Percentiles rank a stretch among this genome's conserved stretches.
Evolutionary conservation across 257 asterid species (phyloP).

Genomic region (Solanum chilense): DNA sequence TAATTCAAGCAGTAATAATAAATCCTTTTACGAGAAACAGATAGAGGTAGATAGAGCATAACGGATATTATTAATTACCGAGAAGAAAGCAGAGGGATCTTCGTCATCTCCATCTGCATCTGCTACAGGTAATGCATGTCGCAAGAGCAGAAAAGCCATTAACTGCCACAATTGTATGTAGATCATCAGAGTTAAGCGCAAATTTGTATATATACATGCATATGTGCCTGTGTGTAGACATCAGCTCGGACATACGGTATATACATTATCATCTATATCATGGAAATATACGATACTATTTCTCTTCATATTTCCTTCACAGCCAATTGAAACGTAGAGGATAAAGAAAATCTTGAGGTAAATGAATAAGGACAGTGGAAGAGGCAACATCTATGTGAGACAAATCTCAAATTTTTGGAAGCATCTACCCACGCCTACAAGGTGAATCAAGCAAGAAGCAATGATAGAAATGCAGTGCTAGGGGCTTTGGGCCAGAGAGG

Average conservation of each 20-base stretch:
- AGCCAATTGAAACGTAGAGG: neutral
- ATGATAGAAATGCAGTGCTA: neutral
- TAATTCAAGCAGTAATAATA: neutral
- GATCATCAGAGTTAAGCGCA: neutral
- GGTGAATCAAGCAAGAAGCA: neutral
- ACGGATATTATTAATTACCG: slow-evolving; percentile 83
- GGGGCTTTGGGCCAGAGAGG: neutral
- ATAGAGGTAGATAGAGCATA: slow-evolving; percentile 62
- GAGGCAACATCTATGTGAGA: neutral
- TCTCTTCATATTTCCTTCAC: neutral
- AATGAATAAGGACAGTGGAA: neutral
- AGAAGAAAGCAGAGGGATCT: slow-evolving; percentile 69
- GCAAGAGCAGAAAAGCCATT: slow-evolving; percentile 88
- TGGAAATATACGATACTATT: neutral
- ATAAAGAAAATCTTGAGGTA: neutral
- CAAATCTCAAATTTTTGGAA: neutral
- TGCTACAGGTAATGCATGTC: slow-evolving; percentile 72
- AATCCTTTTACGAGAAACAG: slow-evolving; percentile 5
- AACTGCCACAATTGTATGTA: slow-evolving; percentile 36
- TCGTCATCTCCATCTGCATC: slow-evolving; percentile 64
- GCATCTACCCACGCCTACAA: neutral
- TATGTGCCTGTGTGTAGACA: neutral
- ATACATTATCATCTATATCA: neutral
- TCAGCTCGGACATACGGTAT: neutral
- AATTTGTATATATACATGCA: neutral